Conservation (phyloP, 768 basidiomycete genomes). For the Hydnomerulius pinastri region DNA sequence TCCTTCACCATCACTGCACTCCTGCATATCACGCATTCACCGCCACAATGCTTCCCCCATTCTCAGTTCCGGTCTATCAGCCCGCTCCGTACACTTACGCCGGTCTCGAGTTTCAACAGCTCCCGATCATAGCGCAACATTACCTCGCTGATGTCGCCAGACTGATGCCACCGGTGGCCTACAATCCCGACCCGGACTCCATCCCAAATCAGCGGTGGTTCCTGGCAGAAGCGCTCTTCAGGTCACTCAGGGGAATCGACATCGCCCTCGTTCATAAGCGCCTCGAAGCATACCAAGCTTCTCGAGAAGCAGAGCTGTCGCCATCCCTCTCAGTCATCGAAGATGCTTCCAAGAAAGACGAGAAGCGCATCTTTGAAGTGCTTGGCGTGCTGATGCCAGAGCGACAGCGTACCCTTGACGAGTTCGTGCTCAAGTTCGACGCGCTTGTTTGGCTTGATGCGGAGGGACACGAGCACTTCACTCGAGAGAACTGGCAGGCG, state of each 20-base stretch:
- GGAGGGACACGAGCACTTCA: background rate
- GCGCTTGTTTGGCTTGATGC: slow-evolving; percentile 21
- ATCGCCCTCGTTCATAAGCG: background rate
- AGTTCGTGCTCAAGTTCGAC: slow-evolving; percentile 17
- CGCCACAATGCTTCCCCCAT: background rate
- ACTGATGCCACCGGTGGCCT: background rate
- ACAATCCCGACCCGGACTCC: background rate
- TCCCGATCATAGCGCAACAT: slow-evolving; percentile 1
- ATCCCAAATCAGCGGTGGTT: background rate
- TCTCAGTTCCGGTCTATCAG: slow-evolving; percentile 5
- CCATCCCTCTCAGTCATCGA: background rate
- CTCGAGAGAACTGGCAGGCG: slow-evolving; percentile 1
- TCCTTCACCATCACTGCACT: too few species aligned
- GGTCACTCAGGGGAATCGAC: background rate
- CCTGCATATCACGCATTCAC: too few species aligned
- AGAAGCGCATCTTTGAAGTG: background rate
- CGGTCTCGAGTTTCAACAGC: slow-evolving; percentile 3
- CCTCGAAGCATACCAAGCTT: background rate
- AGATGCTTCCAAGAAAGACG: background rate
- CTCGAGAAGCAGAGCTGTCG: background rate
- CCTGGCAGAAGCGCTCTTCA: background rate
- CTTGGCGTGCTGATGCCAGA: slow-evolving; percentile 10
- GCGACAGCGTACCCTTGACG: slow-evolving; percentile 8
- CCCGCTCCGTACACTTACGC: slow-evolving; percentile 3
- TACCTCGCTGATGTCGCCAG: background rate